Conservation (phyloP, 2,329 filamentous ascomycete genomes). For the Mariannaea elegans region DNA sequence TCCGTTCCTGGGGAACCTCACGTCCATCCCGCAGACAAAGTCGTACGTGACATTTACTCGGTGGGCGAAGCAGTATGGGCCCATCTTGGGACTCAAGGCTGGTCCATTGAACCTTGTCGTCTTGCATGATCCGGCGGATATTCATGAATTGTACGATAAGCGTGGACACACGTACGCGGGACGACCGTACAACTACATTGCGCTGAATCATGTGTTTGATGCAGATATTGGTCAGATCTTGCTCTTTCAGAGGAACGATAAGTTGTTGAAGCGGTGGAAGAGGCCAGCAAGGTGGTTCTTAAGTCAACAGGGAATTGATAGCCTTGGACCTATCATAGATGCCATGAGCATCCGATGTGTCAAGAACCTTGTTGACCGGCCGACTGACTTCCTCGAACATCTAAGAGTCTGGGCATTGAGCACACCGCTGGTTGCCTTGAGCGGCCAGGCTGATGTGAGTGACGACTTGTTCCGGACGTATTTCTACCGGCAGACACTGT, state of each 20-base stretch:
- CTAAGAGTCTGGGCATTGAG: constrained; percentile 36
- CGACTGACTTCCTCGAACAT: constrained; percentile 25
- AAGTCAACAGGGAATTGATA: constrained; percentile 29
- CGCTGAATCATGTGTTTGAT: constrained; percentile 41
- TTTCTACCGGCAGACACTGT: constrained; percentile 33
- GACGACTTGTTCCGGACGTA: constrained; percentile 25
- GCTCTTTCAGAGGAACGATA: constrained; percentile 35
- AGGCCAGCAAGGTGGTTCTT: constrained; percentile 34
- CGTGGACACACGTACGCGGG: constrained; percentile 50
- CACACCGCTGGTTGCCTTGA: constrained; percentile 37
- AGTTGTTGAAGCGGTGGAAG: constrained; percentile 33
- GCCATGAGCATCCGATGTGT: constrained; percentile 33
- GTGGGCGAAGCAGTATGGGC: constrained; percentile 47
- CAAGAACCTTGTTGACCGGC: constrained; percentile 26
- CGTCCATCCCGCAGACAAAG: constrained; percentile 36
- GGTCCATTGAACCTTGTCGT: constrained; percentile 46
- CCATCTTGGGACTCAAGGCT: constrained; percentile 44
- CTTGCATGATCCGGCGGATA: constrained; percentile 43
- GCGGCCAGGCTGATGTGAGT: constrained; percentile 30
- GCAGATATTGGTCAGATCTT: constrained; percentile 33
- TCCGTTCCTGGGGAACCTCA: constrained; percentile 39
- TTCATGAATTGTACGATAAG: constrained; percentile 49
- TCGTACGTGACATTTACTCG: constrained; percentile 41
- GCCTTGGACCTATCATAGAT: constrained; percentile 27
- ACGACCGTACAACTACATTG: constrained; percentile 42